phyloP scores from a whole-genome alignment of 805 yeast genomes.

The Yarrowia hollandica region DNA sequence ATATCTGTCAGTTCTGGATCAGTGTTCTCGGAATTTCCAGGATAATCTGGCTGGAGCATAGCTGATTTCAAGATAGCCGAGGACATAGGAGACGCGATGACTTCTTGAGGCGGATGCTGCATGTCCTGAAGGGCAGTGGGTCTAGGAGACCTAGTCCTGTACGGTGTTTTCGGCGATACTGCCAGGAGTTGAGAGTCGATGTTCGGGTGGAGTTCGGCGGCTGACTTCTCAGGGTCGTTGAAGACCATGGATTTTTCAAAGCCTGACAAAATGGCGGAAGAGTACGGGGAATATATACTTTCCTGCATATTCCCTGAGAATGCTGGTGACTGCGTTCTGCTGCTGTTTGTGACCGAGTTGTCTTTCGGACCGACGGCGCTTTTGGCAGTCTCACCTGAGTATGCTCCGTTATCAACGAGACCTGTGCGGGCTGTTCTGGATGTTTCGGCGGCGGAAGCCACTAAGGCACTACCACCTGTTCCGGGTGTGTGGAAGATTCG shows the following conservation, averaged over 20 bases:
- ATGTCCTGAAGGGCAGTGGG: constrained; percentile 7
- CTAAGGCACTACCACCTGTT: not conserved
- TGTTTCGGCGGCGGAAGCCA: not conserved
- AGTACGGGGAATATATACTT: constrained; percentile 14
- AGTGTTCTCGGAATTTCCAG: not conserved
- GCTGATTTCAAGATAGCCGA: not conserved
- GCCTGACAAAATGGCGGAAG: constrained; percentile 15
- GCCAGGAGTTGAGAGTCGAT: not conserved
- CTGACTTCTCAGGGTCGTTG: not conserved
- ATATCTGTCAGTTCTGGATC: not conserved
- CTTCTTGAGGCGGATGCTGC: constrained; percentile 2
- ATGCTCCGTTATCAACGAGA: not conserved
- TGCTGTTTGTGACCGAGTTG: constrained; percentile 18
- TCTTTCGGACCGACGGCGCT: not conserved
- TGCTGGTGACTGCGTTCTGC: constrained; percentile 20
- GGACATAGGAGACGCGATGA: not conserved
- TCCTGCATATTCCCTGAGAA: constrained; percentile 1
- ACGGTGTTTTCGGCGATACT: not conserved
- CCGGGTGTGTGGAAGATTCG: constrained; percentile 6
- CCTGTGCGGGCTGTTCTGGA: not conserved
- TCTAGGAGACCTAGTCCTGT: not conserved
- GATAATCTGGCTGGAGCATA: not conserved
- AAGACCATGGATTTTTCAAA: constrained; percentile 4
- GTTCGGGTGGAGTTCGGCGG: not conserved
- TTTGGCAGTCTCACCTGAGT: constrained; percentile 5